Base-by-base conservation (phyloP, 768 basidiomycete genomes). In the Lactarius tabidus region DNA sequence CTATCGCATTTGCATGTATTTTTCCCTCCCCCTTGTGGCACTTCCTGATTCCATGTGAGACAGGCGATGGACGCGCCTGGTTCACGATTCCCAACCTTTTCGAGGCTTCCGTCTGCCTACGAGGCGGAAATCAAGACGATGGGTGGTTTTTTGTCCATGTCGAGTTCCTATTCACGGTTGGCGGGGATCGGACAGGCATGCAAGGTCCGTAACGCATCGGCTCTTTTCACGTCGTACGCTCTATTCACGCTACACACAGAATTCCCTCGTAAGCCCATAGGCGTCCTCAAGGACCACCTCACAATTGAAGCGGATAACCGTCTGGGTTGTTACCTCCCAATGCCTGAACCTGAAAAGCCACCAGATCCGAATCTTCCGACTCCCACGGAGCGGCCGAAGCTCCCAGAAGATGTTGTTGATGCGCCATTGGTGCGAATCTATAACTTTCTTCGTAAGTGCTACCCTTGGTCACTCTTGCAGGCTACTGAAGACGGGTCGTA, bases 71-170 rank as follows among this genome's bases (percentile, higher is more conserved):
- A 14, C 87, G 91, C 63, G 93, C 84, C 26, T 84, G 82, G 72
- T 97, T 93, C 74, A 84, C 79, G 29, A 88, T 87, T 2, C 85
- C 84, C 1, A 83, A 85, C 35, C 78, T 91, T 31, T 95, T 93
- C 72, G 85, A 88, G 72, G 83, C 84, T 8, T 88, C 89, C 2
- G 75, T 93, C 33, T 93, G 85, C 70, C 80, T 94, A 61, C 82
- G 83, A 60, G 93, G 91, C 26, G 87, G 84, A 23, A 81, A 85
- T 65, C 77, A 79, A 66, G 79, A 82, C 54, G 90, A 91, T 66
- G 86, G 88, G 2, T 97, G 94, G 94, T 95, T 95, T 75, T 88
- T 93, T 67, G 87, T 91, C 26, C 77, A 84, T 64, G 87, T 89
- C 0, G 86, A 89, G 70, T 93, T 93, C 71, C 77, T 88, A 33